A percentile compares a stretch with the other conserved stretches of the same genome.
Conservation (phyloP, 257 asterid species). For the Jacaranda mimosifolia region DNA sequence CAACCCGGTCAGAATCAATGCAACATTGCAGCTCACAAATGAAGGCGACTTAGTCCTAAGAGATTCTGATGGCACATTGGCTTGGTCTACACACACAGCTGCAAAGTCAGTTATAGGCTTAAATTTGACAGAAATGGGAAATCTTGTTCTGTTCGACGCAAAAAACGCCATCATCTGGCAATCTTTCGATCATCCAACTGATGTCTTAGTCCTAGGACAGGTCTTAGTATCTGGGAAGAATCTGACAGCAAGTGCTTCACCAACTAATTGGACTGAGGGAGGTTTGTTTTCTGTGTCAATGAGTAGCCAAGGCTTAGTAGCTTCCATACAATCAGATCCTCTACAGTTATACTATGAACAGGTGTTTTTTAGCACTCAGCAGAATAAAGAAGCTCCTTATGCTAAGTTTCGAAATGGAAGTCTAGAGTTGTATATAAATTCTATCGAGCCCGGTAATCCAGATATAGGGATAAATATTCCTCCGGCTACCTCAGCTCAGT, state of each 20-base stretch:
- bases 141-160: conserved; percentile 47
- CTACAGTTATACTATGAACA: conserved; percentile 36
- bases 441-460: conserved; percentile 37
- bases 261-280: conserved; percentile 40
- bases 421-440: conserved; percentile 36
- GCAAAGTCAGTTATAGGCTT: conserved; percentile 45
- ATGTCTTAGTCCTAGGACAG: conserved; percentile 62
- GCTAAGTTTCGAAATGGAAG: conserved; percentile 54
- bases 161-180: conserved; percentile 45
- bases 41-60: conserved; percentile 47
- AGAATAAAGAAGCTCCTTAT: conserved; percentile 40
- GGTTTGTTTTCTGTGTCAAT: conserved; percentile 39
- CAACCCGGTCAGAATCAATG: conserved; percentile 45
- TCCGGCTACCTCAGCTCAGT: conserved; percentile 44
- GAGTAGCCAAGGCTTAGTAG: conserved; percentile 38
- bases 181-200: no score
- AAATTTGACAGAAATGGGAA: conserved; percentile 51
- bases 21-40: conserved; percentile 47
- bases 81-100: conserved; percentile 59
- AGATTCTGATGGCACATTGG: conserved; percentile 50
- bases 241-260: conserved; percentile 47
- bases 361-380: not conserved
- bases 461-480: conserved; percentile 17
- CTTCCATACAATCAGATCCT: conserved; percentile 38
- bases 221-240: conserved; percentile 44